Conservation (phyloP, 1,139 yeast species). For the Lodderomyces elongisporus region DNA sequence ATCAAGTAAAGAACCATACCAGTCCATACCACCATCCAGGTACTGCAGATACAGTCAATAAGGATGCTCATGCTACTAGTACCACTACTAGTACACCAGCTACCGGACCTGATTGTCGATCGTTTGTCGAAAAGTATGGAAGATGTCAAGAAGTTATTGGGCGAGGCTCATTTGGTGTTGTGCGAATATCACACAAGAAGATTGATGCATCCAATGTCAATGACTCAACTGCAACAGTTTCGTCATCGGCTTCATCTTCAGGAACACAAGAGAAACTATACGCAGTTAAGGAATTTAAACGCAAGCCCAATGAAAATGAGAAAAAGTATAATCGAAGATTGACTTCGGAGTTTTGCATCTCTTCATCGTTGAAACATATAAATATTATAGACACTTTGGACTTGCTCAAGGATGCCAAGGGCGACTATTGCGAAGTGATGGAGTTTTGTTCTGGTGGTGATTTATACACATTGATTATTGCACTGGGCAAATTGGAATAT, state of each 20-base stretch:
- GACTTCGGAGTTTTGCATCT: conserved; percentile 45
- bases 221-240: conserved; percentile 1
- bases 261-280: conserved; percentile 27
- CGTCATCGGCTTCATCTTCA: not conserved
- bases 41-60: conserved; percentile 6
- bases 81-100: too few relatives aligned
- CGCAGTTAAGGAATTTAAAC: conserved; percentile 46
- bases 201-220: conserved; percentile 5
- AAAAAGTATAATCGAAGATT: conserved; percentile 42
- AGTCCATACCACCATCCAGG: conserved; percentile 19
- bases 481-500: conserved; percentile 77
- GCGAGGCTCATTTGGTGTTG: conserved; percentile 46
- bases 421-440: conserved; percentile 95
- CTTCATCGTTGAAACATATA: conserved; percentile 42
- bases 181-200: conserved; percentile 42
- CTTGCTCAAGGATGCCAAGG: conserved; percentile 81
- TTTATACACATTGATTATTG: conserved; percentile 75
- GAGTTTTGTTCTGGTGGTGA: conserved; percentile 97
- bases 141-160: conserved; percentile 49
- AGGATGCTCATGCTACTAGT: not conserved
- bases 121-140: conserved; percentile 47
- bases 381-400: conserved; percentile 81
- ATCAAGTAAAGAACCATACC: conserved; percentile 47
- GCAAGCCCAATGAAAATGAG: conserved; percentile 39
- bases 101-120: conserved; percentile 26